These are phyloP conservation scores for Volvox reticuliferus DNA, from an alignment of 139 green algal species.

Conservation along the genomic window DNA sequence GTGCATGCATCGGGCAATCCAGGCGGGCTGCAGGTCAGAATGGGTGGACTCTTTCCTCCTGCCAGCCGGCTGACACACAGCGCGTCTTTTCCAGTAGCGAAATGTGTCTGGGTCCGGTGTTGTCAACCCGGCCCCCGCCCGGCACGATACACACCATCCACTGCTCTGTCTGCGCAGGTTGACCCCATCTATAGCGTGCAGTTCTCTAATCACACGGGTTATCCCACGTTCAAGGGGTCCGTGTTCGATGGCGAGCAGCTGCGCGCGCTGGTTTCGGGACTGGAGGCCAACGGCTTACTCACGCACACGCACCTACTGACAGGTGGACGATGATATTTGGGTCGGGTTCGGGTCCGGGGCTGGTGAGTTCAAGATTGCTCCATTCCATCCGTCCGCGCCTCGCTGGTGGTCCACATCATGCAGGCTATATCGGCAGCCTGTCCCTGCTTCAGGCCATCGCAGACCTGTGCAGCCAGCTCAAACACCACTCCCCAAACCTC, in stretches of 20 bases:
- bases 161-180: conserved; percentile 47
- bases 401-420: neutral
- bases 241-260: conserved; percentile 84
- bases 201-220: conserved; percentile 92
- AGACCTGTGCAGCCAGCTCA: conserved; percentile 73
- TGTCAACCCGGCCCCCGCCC: too few relatives aligned
- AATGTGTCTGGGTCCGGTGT: too few relatives aligned
- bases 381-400: neutral
- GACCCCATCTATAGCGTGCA: conserved; percentile 89
- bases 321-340: conserved; percentile 59
- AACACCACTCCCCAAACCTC: conserved; percentile 72
- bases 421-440: conserved; percentile 92
- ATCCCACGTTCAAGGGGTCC: conserved; percentile 76
- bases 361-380: too few relatives aligned
- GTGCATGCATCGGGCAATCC: too few relatives aligned
- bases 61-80: too few relatives aligned
- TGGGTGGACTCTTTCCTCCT: too few relatives aligned
- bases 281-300: conserved; percentile 89
- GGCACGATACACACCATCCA: neutral
- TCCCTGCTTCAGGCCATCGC: conserved; percentile 83
- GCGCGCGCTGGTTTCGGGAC: conserved; percentile 67
- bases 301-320: conserved; percentile 95
- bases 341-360: neutral
- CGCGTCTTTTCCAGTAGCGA: too few relatives aligned
- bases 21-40: too few relatives aligned